Evolutionary conservation across 139 green algal genomes (phyloP).

Genomic region (Volvox africanus): DNA sequence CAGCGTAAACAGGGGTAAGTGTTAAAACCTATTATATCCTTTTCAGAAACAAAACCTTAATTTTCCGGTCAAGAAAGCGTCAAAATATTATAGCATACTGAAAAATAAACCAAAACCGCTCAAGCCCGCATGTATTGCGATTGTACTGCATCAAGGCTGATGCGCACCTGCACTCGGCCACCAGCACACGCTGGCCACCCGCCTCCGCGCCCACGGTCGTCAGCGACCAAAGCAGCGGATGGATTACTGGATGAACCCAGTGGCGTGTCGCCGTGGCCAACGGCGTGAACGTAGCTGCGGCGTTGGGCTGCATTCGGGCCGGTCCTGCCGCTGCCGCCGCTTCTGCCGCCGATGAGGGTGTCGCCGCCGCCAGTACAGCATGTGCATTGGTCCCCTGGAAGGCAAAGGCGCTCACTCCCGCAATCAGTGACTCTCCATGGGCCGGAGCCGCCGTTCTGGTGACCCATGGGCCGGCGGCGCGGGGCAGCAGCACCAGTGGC

Average conservation of each 20-base stretch:
- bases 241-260: slow-evolving; percentile 54
- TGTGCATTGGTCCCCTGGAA: slow-evolving; percentile 73
- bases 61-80: too few relatives aligned
- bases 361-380: slow-evolving; percentile 36
- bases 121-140: too few relatives aligned
- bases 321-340: too few relatives aligned
- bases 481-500: slow-evolving; percentile 2
- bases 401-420: slow-evolving; percentile 68
- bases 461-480: slow-evolving; percentile 14
- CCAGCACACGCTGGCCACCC: not conserved
- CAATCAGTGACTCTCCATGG: slow-evolving; percentile 1
- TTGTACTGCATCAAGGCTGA: not conserved
- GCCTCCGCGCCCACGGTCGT: not conserved
- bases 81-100: too few relatives aligned
- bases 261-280: not conserved
- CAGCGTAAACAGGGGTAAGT: too few relatives aligned
- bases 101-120: too few relatives aligned
- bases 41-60: too few relatives aligned
- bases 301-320: not conserved
- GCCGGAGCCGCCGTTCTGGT: too few relatives aligned
- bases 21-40: too few relatives aligned
- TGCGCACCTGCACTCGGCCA: slow-evolving; percentile 30
- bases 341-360: not conserved
- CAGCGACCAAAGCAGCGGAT: slow-evolving; percentile 37
- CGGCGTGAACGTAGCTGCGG: not conserved